Percentiles rank a stretch among this genome's conserved stretches.
Evolutionary conservation across 371 early-diverging fungal genomes (phyloP).

Genomic region (Lichtheimia ramosa): DNA sequence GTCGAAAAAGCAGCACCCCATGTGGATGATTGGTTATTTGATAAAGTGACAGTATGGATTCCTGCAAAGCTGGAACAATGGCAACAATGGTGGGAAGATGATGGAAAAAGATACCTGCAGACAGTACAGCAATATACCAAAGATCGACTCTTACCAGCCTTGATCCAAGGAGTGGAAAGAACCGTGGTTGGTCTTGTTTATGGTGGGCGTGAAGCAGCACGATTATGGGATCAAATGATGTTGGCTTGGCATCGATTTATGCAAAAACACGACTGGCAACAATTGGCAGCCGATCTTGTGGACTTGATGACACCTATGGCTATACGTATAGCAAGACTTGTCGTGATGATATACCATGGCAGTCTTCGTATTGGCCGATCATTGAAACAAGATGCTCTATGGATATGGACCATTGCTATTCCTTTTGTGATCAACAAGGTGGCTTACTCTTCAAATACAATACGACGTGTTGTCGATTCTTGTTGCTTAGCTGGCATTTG

Average conservation of each 20-base stretch:
- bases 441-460: not conserved
- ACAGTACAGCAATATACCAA: not conserved
- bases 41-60: conserved; percentile 27
- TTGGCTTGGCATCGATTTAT: conserved; percentile 21
- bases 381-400: conserved; percentile 16
- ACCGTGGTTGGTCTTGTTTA: not conserved
- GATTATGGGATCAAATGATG: not conserved
- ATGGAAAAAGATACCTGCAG: conserved; percentile 13
- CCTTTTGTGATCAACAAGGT: conserved; percentile 11
- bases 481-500: not conserved
- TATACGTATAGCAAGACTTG: conserved; percentile 9
- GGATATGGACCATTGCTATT: conserved; percentile 13
- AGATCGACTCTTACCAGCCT: conserved; percentile 6
- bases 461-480: not conserved
- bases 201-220: not conserved
- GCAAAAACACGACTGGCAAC: conserved; percentile 30
- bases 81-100: conserved; percentile 25
- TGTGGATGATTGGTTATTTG: conserved; percentile 41
- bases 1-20: conserved; percentile 26
- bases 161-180: conserved; percentile 3
- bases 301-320: conserved; percentile 10
- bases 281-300: conserved; percentile 19
- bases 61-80: conserved; percentile 15
- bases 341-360: conserved; percentile 18
- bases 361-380: conserved; percentile 8